Evolutionary conservation across 257 asterid species (phyloP), one percentile per base, ranked within the genome.

Genomic region (Scutellaria galericulata): DNA sequence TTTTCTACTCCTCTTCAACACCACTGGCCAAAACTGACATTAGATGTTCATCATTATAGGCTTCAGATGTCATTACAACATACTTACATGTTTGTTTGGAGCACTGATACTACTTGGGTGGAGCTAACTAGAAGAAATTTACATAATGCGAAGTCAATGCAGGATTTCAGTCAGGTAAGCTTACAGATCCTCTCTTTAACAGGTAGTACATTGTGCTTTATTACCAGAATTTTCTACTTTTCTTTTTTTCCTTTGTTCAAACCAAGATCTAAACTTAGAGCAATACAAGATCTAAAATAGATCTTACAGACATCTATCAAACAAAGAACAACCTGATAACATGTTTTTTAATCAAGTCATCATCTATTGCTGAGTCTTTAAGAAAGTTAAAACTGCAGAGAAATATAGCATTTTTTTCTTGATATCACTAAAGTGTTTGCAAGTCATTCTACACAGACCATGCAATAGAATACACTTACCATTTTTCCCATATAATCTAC

Each of bases 401-500:
- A 51, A 53, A 69, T 12, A 24, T 5, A 57, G 64, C 7, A 9
- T 55, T 62, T 62, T 64, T 42, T 51, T 20, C 15, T 6, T 13
- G 7, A 10, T 5, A 15, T 42, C 41, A 60, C 15, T 72, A 52
- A 5, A 67, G 52, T 50, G 39, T 13, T 37, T 14, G 63, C 62
- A 13, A 52, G 14, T 18, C 18, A 18, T 18, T 18, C 18, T 18
- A 18, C 18, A 18, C 18, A 18, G 18, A 18, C 18, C 18, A 18
- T 18, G 18, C 18, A 18, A 18, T 18, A 18, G 18, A 18, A 18
- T 18, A 18, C 18, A 18, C 89, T 65, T 42, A 94, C 99, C 95
- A 53, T 95, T 95, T 74, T 85, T 87, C 67, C 99, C 99, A 44
- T 92, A 88, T 64, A 83, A 75, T 74, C 92, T 85, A 54, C 85